Evolutionary conservation across 108 stramenopile genomes (phyloP).

Genomic region (Epipyxis sp.): DNA sequence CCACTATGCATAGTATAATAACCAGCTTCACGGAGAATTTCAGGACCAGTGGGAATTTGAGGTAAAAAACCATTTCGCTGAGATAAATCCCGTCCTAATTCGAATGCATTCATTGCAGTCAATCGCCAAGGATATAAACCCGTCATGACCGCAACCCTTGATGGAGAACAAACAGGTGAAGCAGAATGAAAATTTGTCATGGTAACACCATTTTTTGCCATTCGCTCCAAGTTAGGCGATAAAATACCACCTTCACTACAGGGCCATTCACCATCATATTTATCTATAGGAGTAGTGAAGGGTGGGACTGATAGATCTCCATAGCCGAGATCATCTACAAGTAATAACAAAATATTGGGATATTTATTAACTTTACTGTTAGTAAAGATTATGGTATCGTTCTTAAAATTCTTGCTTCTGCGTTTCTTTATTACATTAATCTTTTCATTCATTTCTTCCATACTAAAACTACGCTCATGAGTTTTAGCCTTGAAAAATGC

Average conservation of each 20-base stretch:
- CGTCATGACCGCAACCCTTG: conserved; percentile 13
- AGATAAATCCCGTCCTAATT: background rate
- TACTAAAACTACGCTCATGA: background rate
- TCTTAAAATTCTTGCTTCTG: background rate
- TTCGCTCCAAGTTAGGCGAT: conserved; percentile 31
- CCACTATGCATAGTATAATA: conserved; percentile 1
- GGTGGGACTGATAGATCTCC: conserved; percentile 28
- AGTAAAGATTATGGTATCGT: background rate
- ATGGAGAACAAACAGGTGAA: conserved; percentile 22
- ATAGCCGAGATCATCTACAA: conserved; percentile 36
- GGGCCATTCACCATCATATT: background rate
- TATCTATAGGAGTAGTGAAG: conserved; percentile 8
- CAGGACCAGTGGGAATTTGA: background rate
- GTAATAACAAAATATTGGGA: conserved; percentile 33
- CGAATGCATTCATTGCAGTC: conserved; percentile 22
- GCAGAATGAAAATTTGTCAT: conserved; percentile 31
- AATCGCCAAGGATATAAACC: conserved; percentile 15
- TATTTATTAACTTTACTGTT: background rate
- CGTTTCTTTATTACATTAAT: background rate
- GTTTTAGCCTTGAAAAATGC: conserved; percentile 1
- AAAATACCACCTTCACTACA: background rate
- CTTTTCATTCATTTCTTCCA: background rate
- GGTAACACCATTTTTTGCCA: conserved; percentile 30
- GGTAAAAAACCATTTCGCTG: conserved; percentile 11
- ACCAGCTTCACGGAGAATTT: background rate